Conservation (phyloP, 306 rosid species). For the Cercis canadensis region DNA sequence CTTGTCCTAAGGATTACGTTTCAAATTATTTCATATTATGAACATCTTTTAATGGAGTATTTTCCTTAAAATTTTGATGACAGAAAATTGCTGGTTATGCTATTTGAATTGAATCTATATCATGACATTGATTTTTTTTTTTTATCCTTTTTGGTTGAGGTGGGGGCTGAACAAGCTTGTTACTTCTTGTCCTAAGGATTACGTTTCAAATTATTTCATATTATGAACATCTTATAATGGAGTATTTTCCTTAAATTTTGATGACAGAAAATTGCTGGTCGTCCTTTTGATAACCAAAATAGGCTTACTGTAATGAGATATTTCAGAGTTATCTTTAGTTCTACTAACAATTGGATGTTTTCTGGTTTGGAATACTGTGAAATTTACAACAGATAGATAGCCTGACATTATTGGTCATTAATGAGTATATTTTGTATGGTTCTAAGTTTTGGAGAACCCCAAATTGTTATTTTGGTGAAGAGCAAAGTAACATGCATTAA, state of each 20-base stretch:
- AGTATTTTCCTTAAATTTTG: conserved; percentile 8
- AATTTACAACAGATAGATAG: not conserved
- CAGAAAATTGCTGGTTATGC: not conserved
- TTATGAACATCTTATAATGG: not conserved
- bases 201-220: not conserved
- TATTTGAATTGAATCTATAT: too few relatives aligned
- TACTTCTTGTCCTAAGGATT: not conserved
- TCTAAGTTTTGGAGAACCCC: not conserved
- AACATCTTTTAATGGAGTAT: not conserved
- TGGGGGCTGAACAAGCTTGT: not conserved
- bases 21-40: too few relatives aligned
- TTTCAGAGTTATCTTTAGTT: not conserved
- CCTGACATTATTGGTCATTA: not conserved
- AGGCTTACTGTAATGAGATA: conserved; percentile 7
- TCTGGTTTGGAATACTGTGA: not conserved
- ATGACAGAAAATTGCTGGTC: not conserved
- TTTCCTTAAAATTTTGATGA: conserved; percentile 14
- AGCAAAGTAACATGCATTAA: not conserved
- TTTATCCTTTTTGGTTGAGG: not conserved
- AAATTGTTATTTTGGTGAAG: not conserved
- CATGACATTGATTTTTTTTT: too few relatives aligned
- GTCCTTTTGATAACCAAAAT: conserved; percentile 3
- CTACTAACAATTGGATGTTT: not conserved
- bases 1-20: not conserved
- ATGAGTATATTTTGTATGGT: conserved; percentile 4